Evolutionary conservation across 495 filamentous ascomycete genomes (phyloP), one percentile per base, ranked within the genome.

Genomic region (Lophiotrema nucula): DNA sequence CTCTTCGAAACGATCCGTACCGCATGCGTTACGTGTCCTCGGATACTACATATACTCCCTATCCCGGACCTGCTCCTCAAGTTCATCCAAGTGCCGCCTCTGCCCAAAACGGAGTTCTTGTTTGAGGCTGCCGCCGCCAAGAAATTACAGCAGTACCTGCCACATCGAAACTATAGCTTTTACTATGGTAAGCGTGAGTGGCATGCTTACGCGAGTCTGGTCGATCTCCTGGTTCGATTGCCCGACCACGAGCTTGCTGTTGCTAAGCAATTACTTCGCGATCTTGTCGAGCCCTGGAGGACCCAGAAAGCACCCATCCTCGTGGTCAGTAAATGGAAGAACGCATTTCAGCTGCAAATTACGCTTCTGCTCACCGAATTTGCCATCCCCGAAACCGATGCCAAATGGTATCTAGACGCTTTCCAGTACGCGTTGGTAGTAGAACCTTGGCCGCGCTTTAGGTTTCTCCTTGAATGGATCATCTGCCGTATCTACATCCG

Each of bases 391-490:
- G 19, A 53, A 4, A 6, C n/a, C 8, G 48, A 51, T 24, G 41
- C 35, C 2, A 38, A 56, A 56, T 21, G 43, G 43, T 69, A 59
- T 62, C 67, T 72, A 15, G 67, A 60, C 26, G 35, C 43, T 22
- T 69, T 66, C 24, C 64, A 70, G 35, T 28, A 62, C 11, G 58
- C 72, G 19, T 48, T 79, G 15, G 64, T 67, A 2, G 46, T 75
- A 23, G 77, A 80, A 45, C 70, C 69, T 6, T 69, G 76, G 56
- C 77, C 77, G 6, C 64, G 71, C 43, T 76, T 69, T 46, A 67
- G 77, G 16, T 78, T 70, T 54, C 55, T 79, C 25, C 64, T 75
- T 6, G 69, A 76, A 67, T 79, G 76, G 76, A 76, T 77, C 16
- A 58, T 73, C 22, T 64, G 64, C 1, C 67, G 74, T 25, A 62